phyloP scores from a whole-genome alignment of 768 basidiomycete species.

The Cubamyces lactineus region DNA sequence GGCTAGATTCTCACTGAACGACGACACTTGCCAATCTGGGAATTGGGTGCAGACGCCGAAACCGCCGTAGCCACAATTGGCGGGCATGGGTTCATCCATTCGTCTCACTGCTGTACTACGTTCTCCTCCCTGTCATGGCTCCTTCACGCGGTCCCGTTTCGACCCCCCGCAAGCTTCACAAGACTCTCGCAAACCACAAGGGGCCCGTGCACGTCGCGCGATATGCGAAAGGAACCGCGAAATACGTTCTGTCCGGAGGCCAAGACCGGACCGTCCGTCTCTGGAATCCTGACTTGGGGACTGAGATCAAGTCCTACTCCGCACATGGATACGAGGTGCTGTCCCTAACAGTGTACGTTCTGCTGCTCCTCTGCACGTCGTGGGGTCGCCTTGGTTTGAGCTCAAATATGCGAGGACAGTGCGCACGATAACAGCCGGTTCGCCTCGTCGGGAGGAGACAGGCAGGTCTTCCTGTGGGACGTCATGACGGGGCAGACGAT shows the following conservation, averaged over 20 bases:
- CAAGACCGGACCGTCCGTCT: constrained; percentile 88
- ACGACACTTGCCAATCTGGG: not conserved
- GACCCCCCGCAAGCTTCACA: constrained; percentile 63
- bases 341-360: constrained; percentile 80
- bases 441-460: constrained; percentile 92
- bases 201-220: constrained; percentile 91
- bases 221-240: constrained; percentile 86
- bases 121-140: constrained; percentile 28
- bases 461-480: constrained; percentile 94
- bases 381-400: not conserved
- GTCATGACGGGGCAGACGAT: constrained; percentile 86
- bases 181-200: constrained; percentile 66
- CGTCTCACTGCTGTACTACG: too few relatives aligned
- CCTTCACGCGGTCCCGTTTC: constrained; percentile 45
- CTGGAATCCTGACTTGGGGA: constrained; percentile 86
- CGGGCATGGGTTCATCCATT: too few relatives aligned
- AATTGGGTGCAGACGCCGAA: not conserved
- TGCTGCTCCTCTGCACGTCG: not conserved
- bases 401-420: constrained; percentile 41
- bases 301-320: constrained; percentile 88
- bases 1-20: too few relatives aligned
- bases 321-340: constrained; percentile 97
- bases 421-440: constrained; percentile 94
- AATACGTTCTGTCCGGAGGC: constrained; percentile 92
- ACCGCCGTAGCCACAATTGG: too few relatives aligned